Percentiles rank a stretch among this genome's conserved stretches.
These are phyloP conservation scores for Plectosphaerella sp. DNA, from an alignment of 2,329 filamentous ascomycete genomes.

Conservation along the genomic window DNA sequence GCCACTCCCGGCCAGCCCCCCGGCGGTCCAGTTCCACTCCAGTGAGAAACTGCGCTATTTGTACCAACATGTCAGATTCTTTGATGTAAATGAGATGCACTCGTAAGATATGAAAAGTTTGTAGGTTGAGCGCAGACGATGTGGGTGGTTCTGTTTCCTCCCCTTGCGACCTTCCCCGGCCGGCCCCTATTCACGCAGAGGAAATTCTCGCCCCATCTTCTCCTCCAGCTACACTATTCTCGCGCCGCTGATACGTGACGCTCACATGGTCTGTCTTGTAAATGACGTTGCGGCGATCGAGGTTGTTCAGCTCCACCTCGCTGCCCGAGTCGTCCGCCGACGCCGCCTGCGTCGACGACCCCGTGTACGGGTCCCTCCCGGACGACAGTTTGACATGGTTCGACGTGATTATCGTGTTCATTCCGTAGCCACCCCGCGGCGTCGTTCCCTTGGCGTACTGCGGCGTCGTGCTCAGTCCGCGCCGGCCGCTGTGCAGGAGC, in stretches of 20 bases:
- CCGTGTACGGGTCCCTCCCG: conserved; percentile 10
- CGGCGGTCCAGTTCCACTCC: background rate
- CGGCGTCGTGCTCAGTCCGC: conserved; percentile 6
- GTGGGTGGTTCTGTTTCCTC: too few relatives aligned
- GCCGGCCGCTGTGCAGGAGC: conserved; percentile 8
- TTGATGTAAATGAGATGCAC: too few relatives aligned
- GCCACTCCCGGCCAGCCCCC: background rate
- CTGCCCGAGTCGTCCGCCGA: conserved; percentile 11
- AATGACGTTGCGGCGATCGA: conserved; percentile 10
- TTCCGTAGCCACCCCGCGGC: background rate
- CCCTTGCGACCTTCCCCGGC: too few relatives aligned
- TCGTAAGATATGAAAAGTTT: too few relatives aligned
- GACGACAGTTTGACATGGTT: conserved; percentile 15
- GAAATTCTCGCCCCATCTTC: too few relatives aligned
- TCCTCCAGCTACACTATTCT: background rate
- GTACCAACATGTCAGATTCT: too few relatives aligned
- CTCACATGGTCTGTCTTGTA: conserved; percentile 15
- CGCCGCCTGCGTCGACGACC: conserved; percentile 6
- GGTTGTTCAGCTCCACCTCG: conserved; percentile 14
- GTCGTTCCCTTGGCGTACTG: conserved; percentile 3
- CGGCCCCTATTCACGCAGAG: too few relatives aligned
- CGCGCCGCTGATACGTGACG: conserved; percentile 12
- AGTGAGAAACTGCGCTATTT: too few relatives aligned
- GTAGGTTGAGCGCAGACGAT: too few relatives aligned
- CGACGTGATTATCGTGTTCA: conserved; percentile 6